Conservation (phyloP, 1,284 basidiomycete species). For the Microbotryomycetes sp. region DNA sequence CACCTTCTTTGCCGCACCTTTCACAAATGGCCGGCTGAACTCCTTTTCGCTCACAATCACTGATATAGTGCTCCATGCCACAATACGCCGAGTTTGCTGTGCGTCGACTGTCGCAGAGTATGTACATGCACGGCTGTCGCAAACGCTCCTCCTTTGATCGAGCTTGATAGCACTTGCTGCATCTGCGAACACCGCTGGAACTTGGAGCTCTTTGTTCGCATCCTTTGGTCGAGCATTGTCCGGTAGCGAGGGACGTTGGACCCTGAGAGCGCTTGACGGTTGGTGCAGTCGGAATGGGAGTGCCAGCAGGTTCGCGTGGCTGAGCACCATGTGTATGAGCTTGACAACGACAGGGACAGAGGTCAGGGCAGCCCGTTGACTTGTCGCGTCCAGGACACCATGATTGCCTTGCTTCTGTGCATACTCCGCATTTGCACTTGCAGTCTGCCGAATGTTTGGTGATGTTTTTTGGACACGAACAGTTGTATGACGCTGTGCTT, state of each 20-base stretch:
- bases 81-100: background rate
- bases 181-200: too few species aligned
- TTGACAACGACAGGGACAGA: background rate
- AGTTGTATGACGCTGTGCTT: background rate
- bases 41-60: background rate
- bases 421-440: background rate
- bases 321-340: background rate
- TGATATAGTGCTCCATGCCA: background rate
- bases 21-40: too few species aligned
- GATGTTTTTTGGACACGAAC: background rate
- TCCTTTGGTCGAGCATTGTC: too few species aligned
- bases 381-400: background rate
- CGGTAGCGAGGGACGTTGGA: too few species aligned
- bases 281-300: background rate
- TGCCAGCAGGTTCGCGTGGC: background rate
- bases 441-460: background rate
- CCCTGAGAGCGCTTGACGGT: background rate
- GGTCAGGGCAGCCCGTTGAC: background rate
- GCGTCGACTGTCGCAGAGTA: too few species aligned
- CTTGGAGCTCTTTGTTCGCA: too few species aligned
- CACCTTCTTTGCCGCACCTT: too few species aligned
- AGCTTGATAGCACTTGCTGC: background rate
- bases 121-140: background rate
- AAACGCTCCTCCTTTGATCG: background rate
- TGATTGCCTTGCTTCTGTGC: too few species aligned